Base-by-base conservation (phyloP, 306 rosid genomes). In the Styphnolobium japonicum region DNA sequence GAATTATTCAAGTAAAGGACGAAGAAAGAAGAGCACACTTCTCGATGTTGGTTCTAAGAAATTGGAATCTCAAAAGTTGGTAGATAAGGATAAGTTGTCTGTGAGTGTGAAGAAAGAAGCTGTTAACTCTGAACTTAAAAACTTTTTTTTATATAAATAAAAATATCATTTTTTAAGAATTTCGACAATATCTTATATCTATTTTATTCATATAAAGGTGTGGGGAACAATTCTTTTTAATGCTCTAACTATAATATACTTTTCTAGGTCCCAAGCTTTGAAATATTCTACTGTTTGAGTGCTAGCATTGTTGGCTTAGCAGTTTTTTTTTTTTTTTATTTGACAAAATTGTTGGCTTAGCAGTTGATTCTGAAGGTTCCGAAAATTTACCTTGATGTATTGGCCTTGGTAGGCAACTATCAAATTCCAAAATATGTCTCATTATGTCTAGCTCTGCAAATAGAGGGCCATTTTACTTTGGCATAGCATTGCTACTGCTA, bases 251-350 rank as follows among this genome's bases (percentile, higher is more conserved):
- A 51, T n/a, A n/a, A n/a, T n/a, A n/a, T 71, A 63, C 56, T 71
- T 78, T 87, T 75, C 82, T 46, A 95, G 98, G 93, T 95, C 78
- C 92, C 98, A 56, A 81, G 84, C 73, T 80, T 89, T 53, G 94
- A 95, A 71, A 67, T 80, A 61, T 85, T 85, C 85, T 90, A 85
- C 85, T 81, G 94, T 84, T 81, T 95, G 88, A 95, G 91, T 75
- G 98, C 90, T 80, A 82, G 88, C 67, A 90, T 91, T 71, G 98
- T 92, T 76, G 98, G 97, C 75, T n/a, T n/a, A n/a, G n/a, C n/a
- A n/a, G n/a, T n/a, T n/a, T n/a, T n/a, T n/a, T n/a, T n/a, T n/a
- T n/a, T n/a, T n/a, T n/a, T n/a, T n/a, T n/a, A n/a, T n/a, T n/a
- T n/a, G n/a, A n/a, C n/a, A n/a, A n/a, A n/a, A n/a, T n/a, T n/a